Conservation (phyloP, 2,329 filamentous ascomycete species). For the Aspergillus proliferans region DNA sequence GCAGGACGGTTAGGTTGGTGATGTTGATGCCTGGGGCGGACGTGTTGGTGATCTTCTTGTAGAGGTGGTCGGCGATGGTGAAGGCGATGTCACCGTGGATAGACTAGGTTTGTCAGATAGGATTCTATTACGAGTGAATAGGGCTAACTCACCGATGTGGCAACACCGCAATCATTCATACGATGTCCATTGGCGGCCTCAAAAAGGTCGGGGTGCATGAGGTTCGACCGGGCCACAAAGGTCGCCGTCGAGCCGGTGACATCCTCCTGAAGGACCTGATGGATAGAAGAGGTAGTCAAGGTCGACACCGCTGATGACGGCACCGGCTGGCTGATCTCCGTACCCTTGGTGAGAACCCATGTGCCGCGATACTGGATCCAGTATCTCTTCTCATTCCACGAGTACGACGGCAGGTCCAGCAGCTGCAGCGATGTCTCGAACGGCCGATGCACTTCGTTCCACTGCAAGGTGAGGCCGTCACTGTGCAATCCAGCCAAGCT, state of each 20-base stretch:
- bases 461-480: slow-evolving; percentile 59
- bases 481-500: slow-evolving; percentile 54
- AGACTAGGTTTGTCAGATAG: slow-evolving; percentile 8
- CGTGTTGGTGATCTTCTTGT: slow-evolving; percentile 9
- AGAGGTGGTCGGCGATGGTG: slow-evolving; percentile 19
- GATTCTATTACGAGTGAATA: neutral
- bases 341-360: slow-evolving; percentile 65
- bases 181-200: slow-evolving; percentile 38
- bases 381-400: slow-evolving; percentile 66
- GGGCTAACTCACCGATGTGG: slow-evolving; percentile 36
- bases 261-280: slow-evolving; percentile 25
- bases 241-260: slow-evolving; percentile 19
- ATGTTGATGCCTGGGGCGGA: slow-evolving; percentile 29
- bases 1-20: slow-evolving; percentile 40
- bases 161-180: slow-evolving; percentile 40
- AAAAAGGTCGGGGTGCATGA: slow-evolving; percentile 35
- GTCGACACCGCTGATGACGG: slow-evolving; percentile 1
- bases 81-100: slow-evolving; percentile 22
- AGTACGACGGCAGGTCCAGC: slow-evolving; percentile 59
- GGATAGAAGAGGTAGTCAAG: slow-evolving; percentile 16
- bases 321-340: slow-evolving; percentile 24
- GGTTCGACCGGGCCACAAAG: slow-evolving; percentile 34
- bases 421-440: slow-evolving; percentile 55
- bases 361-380: slow-evolving; percentile 67
- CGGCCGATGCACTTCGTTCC: slow-evolving; percentile 62